Conservation (phyloP, 2,329 filamentous ascomycete species). For the Penicillium hordei region DNA sequence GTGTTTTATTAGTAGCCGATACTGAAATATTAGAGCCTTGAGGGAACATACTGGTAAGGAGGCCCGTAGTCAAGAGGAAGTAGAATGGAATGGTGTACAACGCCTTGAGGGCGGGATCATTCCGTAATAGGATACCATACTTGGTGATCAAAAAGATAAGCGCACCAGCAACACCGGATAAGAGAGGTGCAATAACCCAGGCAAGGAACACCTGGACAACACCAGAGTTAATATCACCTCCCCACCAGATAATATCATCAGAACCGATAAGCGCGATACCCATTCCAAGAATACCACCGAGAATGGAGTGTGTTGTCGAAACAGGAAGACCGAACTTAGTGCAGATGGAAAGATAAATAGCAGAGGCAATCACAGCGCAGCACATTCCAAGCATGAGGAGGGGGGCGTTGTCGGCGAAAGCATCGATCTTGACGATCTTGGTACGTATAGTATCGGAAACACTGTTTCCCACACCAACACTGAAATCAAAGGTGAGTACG, state of each 20-base stretch:
- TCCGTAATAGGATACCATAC: background rate
- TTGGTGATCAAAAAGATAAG: background rate
- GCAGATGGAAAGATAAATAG: background rate
- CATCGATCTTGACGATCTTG: background rate
- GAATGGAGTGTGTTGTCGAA: background rate
- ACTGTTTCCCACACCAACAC: conserved; percentile 1
- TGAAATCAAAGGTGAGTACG: background rate
- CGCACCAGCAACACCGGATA: background rate
- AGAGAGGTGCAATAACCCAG: background rate
- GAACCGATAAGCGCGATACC: background rate
- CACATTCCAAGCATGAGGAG: conserved; percentile 1
- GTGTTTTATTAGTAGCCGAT: background rate
- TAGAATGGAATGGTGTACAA: background rate
- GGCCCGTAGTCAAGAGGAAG: background rate
- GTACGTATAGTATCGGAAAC: background rate
- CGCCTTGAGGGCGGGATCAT: background rate
- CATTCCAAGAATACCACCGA: background rate
- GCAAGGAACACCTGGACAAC: background rate
- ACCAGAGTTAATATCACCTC: background rate
- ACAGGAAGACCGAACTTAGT: background rate
- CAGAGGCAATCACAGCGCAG: background rate
- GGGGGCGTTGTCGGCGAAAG: background rate
- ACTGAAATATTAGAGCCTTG: background rate
- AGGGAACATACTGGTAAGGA: background rate
- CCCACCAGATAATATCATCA: conserved; percentile 1